Evolutionary conservation across 225 moss, liverwort and hornwort species (phyloP).

Genomic region (Asterella californica): DNA sequence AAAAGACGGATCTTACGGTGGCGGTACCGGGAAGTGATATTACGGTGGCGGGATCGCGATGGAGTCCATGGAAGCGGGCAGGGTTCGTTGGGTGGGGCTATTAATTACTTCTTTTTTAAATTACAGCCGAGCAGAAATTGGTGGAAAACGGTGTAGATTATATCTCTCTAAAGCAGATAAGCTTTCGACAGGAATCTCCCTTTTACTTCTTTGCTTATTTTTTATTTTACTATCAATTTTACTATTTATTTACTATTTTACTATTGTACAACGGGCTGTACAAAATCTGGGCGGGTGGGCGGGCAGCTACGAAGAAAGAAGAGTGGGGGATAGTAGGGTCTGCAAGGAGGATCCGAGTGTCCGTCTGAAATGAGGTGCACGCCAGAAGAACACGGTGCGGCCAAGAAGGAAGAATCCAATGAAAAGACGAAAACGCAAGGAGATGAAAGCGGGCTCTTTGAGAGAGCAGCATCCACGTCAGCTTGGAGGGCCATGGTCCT

Average conservation of each 20-base stretch:
- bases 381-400: neutral
- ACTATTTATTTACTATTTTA: too few relatives aligned
- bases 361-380: neutral
- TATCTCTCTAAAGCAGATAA: slow-evolving; percentile 3
- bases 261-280: slow-evolving; percentile 10
- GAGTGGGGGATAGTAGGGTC: neutral
- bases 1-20: neutral
- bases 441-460: neutral
- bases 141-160: slow-evolving; percentile 4
- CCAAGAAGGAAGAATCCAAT: neutral
- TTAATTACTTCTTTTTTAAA: neutral
- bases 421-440: neutral
- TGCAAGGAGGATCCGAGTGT: neutral
- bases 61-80: neutral
- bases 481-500: neutral
- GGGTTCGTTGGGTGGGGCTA: neutral
- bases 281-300: slow-evolving; percentile 2
- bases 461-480: slow-evolving; percentile 10
- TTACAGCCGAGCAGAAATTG: neutral
- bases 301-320: slow-evolving; percentile 10
- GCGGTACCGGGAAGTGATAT: neutral
- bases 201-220: slow-evolving; percentile 3
- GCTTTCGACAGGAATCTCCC: slow-evolving; percentile 1
- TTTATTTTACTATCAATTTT: too few relatives aligned
- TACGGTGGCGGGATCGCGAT: neutral